Percentiles rank a stretch among this genome's conserved stretches.
These are phyloP conservation scores for Funneliformis geosporum DNA, from an alignment of 192 early-diverging fungal species.

Conservation along the genomic window DNA sequence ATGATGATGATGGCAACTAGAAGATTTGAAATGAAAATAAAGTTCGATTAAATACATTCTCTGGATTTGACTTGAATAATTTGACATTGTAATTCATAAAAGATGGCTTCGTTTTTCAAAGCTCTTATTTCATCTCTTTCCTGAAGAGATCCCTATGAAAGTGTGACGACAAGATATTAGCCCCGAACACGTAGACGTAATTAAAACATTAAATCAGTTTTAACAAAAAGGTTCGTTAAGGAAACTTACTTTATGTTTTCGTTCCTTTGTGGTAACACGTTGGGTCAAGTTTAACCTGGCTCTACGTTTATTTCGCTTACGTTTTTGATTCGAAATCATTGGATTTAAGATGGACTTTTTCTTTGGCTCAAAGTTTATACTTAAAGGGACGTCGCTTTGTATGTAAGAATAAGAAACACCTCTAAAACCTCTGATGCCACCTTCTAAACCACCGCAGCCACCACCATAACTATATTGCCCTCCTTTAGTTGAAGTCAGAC, in stretches of 20 bases:
- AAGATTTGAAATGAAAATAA: neutral
- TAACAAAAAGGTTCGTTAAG: neutral
- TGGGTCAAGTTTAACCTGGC: neutral
- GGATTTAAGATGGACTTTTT: neutral
- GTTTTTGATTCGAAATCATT: neutral
- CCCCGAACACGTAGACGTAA: neutral
- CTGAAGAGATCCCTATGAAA: neutral
- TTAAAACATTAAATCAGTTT: neutral
- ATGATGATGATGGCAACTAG: too few relatives aligned
- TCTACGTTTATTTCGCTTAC: neutral
- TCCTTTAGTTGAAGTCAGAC: neutral
- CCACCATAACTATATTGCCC: neutral
- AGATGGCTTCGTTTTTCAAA: constrained; percentile 18
- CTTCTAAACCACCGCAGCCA: neutral
- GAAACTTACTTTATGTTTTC: neutral
- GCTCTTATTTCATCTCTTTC: neutral
- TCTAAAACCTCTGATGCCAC: neutral
- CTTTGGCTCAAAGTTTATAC: neutral
- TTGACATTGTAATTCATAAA: neutral
- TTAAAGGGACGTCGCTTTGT: neutral
- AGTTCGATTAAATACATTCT: constrained; percentile 7
- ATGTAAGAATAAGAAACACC: neutral
- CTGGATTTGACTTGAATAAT: neutral
- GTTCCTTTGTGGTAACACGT: neutral
- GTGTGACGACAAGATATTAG: neutral